Conservation (phyloP, 495 filamentous ascomycete species). For the Podospora tetraspora region DNA sequence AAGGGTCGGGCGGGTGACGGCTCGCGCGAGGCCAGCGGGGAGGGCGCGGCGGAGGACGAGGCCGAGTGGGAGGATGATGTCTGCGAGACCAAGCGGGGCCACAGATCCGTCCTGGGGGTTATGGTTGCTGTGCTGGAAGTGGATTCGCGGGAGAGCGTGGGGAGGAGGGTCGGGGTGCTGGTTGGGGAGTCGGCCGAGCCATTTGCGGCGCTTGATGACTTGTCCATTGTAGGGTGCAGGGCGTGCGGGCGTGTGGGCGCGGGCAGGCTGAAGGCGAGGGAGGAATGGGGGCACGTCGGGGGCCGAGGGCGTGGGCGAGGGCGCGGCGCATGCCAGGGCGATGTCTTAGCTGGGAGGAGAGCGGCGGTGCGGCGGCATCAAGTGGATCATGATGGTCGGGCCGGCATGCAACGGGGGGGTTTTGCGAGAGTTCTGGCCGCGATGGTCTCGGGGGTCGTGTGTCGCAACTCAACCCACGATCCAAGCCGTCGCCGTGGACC, state of each 20-base stretch:
- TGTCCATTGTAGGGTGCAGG: slow-evolving; percentile 33
- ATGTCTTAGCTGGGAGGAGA: slow-evolving; percentile 23
- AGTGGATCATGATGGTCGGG: slow-evolving; percentile 25
- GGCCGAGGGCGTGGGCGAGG: not conserved
- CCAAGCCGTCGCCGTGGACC: not conserved
- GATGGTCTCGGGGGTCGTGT: not conserved
- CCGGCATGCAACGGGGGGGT: slow-evolving; percentile 14
- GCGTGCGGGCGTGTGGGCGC: slow-evolving; percentile 6
- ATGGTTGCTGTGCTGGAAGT: slow-evolving; percentile 39
- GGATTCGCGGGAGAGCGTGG: slow-evolving; percentile 31
- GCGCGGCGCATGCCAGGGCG: slow-evolving; percentile 28
- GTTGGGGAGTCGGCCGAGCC: slow-evolving; percentile 17
- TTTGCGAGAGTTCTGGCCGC: not conserved
- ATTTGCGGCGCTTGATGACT: slow-evolving; percentile 24
- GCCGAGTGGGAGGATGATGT: slow-evolving; percentile 37
- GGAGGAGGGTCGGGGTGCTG: slow-evolving; percentile 14
- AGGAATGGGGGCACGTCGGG: slow-evolving; percentile 19
- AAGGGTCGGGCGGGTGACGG: slow-evolving; percentile 43
- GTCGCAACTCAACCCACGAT: not conserved
- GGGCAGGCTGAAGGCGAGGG: slow-evolving; percentile 9
- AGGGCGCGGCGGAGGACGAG: slow-evolving; percentile 44
- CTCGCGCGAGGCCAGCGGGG: slow-evolving; percentile 46
- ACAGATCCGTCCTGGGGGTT: slow-evolving; percentile 39
- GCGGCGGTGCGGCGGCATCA: slow-evolving; percentile 13
- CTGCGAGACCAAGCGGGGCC: slow-evolving; percentile 25